These are phyloP conservation scores for Dioscorea cayenensis DNA, from an alignment of 116 monocot genomes.

Conservation along the genomic window DNA sequence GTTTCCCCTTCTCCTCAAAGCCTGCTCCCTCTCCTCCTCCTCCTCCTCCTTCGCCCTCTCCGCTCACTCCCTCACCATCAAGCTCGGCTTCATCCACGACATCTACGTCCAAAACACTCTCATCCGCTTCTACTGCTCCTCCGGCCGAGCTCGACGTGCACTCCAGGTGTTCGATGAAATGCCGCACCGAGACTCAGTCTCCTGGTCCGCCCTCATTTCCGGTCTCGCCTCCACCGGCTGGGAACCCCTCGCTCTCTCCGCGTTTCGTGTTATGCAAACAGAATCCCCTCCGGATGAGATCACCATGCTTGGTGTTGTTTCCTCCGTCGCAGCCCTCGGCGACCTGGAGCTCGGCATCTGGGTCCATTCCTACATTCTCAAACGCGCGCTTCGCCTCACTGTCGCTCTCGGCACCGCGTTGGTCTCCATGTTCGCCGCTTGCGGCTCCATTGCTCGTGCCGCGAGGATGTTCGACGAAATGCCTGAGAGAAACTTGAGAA, in stretches of 20 bases:
- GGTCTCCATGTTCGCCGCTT: slow-evolving; percentile 14
- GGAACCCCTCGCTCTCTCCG: slow-evolving; percentile 5
- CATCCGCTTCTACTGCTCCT: slow-evolving; percentile 1
- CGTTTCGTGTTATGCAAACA: slow-evolving; percentile 11
- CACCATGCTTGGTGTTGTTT: slow-evolving; percentile 7
- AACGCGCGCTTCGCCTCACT: background rate
- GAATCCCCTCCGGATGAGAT: slow-evolving; percentile 1
- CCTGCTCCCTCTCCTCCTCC: too few relatives aligned
- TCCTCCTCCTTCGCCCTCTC: too few relatives aligned
- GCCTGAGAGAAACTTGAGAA: slow-evolving; percentile 10
- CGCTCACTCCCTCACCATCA: slow-evolving; percentile 6
- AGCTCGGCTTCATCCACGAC: slow-evolving; percentile 1
- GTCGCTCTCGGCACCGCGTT: slow-evolving; percentile 14
- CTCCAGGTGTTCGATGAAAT: slow-evolving; percentile 9
- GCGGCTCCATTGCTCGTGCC: slow-evolving; percentile 11
- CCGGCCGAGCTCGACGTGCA: background rate
- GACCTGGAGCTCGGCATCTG: slow-evolving; percentile 4
- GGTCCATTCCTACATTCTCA: slow-evolving; percentile 9
- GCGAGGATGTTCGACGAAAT: slow-evolving; percentile 22
- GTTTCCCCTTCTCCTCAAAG: too few relatives aligned
- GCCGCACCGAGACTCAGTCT: slow-evolving; percentile 10
- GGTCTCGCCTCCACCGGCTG: slow-evolving; percentile 1
- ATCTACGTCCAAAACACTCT: slow-evolving; percentile 13
- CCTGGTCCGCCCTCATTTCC: slow-evolving; percentile 14
- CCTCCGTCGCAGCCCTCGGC: background rate